Evolutionary conservation across 768 basidiomycete genomes (phyloP).

Genomic region (Rhizopogon salebrosus): DNA sequence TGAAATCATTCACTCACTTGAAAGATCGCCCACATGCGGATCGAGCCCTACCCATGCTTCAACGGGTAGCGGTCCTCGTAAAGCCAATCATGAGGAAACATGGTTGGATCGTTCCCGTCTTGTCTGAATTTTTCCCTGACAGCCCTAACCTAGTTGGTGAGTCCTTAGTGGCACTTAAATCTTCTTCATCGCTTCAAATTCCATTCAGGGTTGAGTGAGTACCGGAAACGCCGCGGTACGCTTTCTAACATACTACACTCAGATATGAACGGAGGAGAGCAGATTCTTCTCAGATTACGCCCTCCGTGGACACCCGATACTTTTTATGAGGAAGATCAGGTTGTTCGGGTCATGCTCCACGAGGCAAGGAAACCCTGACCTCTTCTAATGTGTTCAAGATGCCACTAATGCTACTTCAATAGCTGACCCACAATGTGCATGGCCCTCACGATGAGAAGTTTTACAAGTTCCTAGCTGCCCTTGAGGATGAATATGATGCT

Average conservation of each 20-base stretch:
- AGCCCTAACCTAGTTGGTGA: constrained; percentile 69
- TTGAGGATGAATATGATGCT: constrained; percentile 83
- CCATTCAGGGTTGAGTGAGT: constrained; percentile 34
- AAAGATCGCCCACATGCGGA: constrained; percentile 62
- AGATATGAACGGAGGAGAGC: constrained; percentile 77
- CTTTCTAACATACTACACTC: constrained; percentile 1
- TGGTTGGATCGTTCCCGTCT: constrained; percentile 69
- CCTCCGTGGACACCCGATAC: constrained; percentile 62
- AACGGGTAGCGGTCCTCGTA: constrained; percentile 70
- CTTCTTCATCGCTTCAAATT: neutral
- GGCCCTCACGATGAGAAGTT: constrained; percentile 87
- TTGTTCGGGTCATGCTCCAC: constrained; percentile 85
- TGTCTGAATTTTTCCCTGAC: constrained; percentile 87
- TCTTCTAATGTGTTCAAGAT: neutral
- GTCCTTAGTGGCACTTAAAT: constrained; percentile 2
- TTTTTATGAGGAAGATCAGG: constrained; percentile 70
- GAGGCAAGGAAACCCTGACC: constrained; percentile 46
- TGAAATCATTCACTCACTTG: constrained; percentile 68
- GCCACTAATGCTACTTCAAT: neutral
- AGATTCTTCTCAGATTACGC: constrained; percentile 80
- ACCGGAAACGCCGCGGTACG: neutral
- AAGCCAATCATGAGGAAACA: constrained; percentile 93
- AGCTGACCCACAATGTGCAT: constrained; percentile 88
- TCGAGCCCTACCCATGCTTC: constrained; percentile 61
- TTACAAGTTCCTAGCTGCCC: constrained; percentile 62